A percentile compares a stretch with the other conserved stretches of the same genome.
Conservation (phyloP, 768 basidiomycete species). For the Pisolithus albus region DNA sequence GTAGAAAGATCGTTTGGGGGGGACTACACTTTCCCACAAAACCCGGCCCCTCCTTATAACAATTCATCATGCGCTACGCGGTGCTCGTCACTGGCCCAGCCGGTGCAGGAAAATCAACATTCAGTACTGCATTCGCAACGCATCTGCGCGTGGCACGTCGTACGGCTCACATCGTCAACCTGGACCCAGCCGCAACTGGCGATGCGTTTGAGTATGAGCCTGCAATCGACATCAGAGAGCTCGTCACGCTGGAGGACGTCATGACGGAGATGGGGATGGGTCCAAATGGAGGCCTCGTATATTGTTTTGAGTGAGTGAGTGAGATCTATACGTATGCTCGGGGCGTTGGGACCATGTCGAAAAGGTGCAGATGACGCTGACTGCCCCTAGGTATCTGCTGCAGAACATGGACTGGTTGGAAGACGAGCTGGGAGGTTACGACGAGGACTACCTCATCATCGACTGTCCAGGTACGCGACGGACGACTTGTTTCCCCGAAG, state of each 20-base stretch:
- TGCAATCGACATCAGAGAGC: slow-evolving; percentile 86
- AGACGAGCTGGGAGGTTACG: slow-evolving; percentile 90
- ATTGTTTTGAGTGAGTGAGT: slow-evolving; percentile 96
- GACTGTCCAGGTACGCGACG: slow-evolving; percentile 73
- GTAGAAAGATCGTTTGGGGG: neutral
- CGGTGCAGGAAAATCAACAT: slow-evolving; percentile 96
- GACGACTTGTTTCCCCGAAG: neutral
- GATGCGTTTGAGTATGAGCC: slow-evolving; percentile 91
- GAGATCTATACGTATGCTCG: slow-evolving; percentile 18
- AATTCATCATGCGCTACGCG: slow-evolving; percentile 79
- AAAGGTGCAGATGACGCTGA: neutral
- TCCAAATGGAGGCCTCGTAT: slow-evolving; percentile 94
- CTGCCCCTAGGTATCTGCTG: slow-evolving; percentile 69
- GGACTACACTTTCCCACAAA: neutral
- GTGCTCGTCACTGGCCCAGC: slow-evolving; percentile 92
- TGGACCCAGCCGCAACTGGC: slow-evolving; percentile 88
- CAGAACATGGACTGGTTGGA: slow-evolving; percentile 99
- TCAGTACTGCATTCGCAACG: slow-evolving; percentile 80
- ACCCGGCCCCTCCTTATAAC: too few relatives aligned
- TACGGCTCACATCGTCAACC: slow-evolving; percentile 88
- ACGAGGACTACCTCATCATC: slow-evolving; percentile 91
- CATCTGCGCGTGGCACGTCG: slow-evolving; percentile 81
- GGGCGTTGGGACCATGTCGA: slow-evolving; percentile 8
- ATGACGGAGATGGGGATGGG: slow-evolving; percentile 95
- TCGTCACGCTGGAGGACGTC: slow-evolving; percentile 89